phyloP scores from a whole-genome alignment of 2,329 filamentous ascomycete species.

The Colletotrichum somersetense region DNA sequence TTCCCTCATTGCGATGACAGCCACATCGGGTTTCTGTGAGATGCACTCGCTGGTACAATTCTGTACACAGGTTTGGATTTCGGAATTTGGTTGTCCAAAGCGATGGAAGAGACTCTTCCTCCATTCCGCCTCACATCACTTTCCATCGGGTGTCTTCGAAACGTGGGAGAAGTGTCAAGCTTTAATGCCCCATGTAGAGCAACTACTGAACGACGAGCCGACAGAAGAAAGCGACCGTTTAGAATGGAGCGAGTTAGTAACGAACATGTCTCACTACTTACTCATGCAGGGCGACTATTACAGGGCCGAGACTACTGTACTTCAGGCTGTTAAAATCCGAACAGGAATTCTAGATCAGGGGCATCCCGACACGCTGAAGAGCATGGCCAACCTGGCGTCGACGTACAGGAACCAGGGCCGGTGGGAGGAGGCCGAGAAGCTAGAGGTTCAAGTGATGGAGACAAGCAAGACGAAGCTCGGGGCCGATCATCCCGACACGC shows the following conservation, averaged over 20 bases:
- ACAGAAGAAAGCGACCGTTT: not conserved
- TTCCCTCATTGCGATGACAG: conserved; percentile 50
- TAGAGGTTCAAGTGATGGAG: conserved; percentile 7
- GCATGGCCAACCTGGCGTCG: not conserved
- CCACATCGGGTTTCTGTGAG: conserved; percentile 48
- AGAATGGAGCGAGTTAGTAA: conserved; percentile 24
- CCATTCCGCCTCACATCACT: conserved; percentile 16
- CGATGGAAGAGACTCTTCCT: conserved; percentile 40
- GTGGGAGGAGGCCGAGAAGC: no score
- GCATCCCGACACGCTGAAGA: conserved; percentile 5
- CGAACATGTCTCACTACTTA: conserved; percentile 33
- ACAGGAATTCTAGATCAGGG: not conserved
- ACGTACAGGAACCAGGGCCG: no score
- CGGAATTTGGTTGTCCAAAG: conserved; percentile 4
- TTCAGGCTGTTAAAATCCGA: not conserved
- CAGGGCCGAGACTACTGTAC: not conserved
- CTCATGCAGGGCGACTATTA: not conserved
- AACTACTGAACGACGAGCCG: not conserved
- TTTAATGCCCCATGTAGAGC: conserved; percentile 21
- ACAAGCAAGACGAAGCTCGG: conserved; percentile 16
- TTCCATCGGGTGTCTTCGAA: conserved; percentile 1
- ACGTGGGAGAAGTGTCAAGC: conserved; percentile 21
- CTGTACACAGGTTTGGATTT: conserved; percentile 45
- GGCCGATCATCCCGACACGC: not conserved
- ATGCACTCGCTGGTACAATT: conserved; percentile 58